Base-by-base conservation (phyloP, 1,284 basidiomycete genomes). In the Ustilago xerochloae region DNA sequence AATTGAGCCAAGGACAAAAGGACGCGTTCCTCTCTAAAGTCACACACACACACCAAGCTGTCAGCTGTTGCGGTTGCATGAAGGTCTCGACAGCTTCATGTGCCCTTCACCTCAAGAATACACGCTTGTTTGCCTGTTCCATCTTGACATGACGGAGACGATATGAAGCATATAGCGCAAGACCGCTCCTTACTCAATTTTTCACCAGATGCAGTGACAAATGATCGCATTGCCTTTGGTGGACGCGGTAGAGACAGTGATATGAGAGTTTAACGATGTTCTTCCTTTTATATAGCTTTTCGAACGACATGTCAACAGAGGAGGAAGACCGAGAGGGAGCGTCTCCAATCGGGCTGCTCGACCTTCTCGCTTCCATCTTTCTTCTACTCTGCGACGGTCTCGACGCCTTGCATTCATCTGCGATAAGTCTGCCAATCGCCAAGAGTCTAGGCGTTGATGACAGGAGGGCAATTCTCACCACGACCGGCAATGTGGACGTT, bases 401-500 rank as follows among this genome's bases (percentile, higher is more conserved):
- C n/a, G n/a, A n/a, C n/a, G n/a, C n/a, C n/a, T n/a, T n/a, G n/a
- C n/a, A n/a, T n/a, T n/a, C n/a, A n/a, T n/a, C n/a, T n/a, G n/a
- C n/a, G n/a, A n/a, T n/a, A n/a, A n/a, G n/a, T n/a, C n/a, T n/a
- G n/a, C n/a, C n/a, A n/a, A n/a, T n/a, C n/a, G n/a, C 41, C 26
- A 12, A 13, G 7, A 20, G 36, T 41, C 33, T 24, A 41, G 5
- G 33, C 28, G 15, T 49, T 38, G 49, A 74, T 63, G 15, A 52
- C 33, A 28, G 75, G 63, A 28, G 78, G 78, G 53, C 78, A 79
- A 43, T 75, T 72, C 35, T 60, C 57, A 18, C 61, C 61, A 6
- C 41, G 33, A 6, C 73, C 77, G 20, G 72, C 78, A 51, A 82
- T 80, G 58, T 75, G 72, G 33, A 78, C 80, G 32, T 77, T 59